Evolutionary conservation across 2,329 filamentous ascomycete species (phyloP).

Genomic region (Trichophyton equinum): DNA sequence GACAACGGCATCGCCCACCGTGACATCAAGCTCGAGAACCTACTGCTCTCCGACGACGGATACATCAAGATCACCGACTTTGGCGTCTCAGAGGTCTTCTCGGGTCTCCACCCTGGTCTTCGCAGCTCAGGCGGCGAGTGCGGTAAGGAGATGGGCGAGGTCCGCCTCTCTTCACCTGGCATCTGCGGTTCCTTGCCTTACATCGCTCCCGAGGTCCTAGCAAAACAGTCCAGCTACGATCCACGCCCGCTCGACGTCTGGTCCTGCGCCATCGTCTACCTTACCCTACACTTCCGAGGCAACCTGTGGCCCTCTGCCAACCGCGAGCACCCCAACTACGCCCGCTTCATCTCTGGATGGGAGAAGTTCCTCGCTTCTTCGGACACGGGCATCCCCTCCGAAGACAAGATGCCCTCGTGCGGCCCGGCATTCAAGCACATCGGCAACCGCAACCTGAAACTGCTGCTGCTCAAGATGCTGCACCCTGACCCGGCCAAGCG

Average conservation of each 20-base stretch:
- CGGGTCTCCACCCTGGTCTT: constrained; percentile 66
- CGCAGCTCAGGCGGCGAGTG: constrained; percentile 61
- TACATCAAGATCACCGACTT: constrained; percentile 88
- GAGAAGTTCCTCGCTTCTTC: constrained; percentile 51
- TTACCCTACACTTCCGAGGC: constrained; percentile 60
- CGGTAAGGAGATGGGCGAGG: constrained; percentile 56
- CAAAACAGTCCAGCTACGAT: constrained; percentile 55
- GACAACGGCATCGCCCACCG: constrained; percentile 75
- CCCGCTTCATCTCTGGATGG: constrained; percentile 55
- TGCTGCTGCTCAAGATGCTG: constrained; percentile 67
- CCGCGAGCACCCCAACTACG: constrained; percentile 46
- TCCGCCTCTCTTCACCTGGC: constrained; percentile 62
- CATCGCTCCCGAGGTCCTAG: constrained; percentile 72
- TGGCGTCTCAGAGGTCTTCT: constrained; percentile 77
- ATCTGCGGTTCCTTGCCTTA: constrained; percentile 79
- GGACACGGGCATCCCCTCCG: constrained; percentile 36
- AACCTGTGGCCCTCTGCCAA: constrained; percentile 63
- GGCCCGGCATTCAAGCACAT: constrained; percentile 48
- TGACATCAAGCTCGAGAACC: constrained; percentile 81
- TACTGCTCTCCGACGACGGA: constrained; percentile 65
- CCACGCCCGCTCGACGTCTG: constrained; percentile 73
- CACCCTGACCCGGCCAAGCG: constrained; percentile 63
- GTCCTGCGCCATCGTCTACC: constrained; percentile 72
- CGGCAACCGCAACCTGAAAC: constrained; percentile 55
- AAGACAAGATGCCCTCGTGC: constrained; percentile 54